Evolutionary conservation across 2,329 filamentous ascomycete genomes (phyloP), one percentile per base, ranked within the genome.

Genomic region (Balansia obtecta): DNA sequence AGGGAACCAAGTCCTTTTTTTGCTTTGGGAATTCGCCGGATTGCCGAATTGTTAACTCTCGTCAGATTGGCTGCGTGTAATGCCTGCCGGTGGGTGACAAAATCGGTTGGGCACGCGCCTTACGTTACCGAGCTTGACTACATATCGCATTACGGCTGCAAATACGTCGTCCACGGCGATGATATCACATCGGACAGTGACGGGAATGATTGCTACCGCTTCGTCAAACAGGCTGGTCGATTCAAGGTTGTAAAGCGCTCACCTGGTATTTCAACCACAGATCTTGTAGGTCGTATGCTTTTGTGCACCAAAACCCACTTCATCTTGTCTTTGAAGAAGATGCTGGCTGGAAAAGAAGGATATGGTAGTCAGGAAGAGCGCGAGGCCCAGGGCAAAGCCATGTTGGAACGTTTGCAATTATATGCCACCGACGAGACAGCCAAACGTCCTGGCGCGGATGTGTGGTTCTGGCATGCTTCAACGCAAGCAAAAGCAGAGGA

Each of bases 171-270:
- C 2, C 91, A 97, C 68, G 91, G 91, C 53, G 93, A 97, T 67
- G 91, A 97, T 68, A 95, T 97, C 63, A 97, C 93, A 2, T 95
- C 89, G 0, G 93, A 98, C 68, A 87, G 86, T 64, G 82, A 83
- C 57, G 93, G 93, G 41, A 85, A 95, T 65, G 93, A 98, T 71
- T 97, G 91, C 71, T 98, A 98, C 71, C 86, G 93, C 53, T 97
- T 91, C 63, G 93, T 98, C 61, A 98, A 98, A 71, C 84, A 86
- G 40, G 93, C 91, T 1, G 85, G 85, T 12, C 80, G 93, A 42
- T 98, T 98, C 79, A 90, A 94, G 70, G 88, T 98, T 16, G 93
- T 98, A 44, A 95, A 95, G 72, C 80, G 93, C 55, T 97, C 93
- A 2, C 93, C 93, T 0, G 90, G 88, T 53, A 98, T 98, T 62